Evolutionary conservation across 208 protist species (phyloP).

Genomic region (Acanthamoeba lenticulata): DNA sequence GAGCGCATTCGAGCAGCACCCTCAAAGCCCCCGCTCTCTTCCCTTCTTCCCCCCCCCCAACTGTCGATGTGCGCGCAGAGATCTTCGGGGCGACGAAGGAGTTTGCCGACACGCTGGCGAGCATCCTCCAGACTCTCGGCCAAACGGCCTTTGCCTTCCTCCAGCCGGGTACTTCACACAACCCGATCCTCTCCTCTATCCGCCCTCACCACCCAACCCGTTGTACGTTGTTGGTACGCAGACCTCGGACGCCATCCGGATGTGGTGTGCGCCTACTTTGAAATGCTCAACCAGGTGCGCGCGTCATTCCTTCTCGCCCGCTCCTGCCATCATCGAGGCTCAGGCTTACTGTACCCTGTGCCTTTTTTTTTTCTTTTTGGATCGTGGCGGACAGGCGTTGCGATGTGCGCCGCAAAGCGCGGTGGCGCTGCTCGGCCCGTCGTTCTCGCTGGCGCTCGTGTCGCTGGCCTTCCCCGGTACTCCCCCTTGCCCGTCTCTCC

Average conservation of each 20-base stretch:
- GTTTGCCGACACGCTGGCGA: not conserved
- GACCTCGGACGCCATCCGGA: not conserved
- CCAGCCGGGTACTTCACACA: not conserved
- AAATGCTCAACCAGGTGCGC: constrained; percentile 9
- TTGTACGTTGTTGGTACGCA: not conserved
- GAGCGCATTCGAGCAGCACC: not conserved
- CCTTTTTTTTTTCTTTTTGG: no score
- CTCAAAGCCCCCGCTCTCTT: no score
- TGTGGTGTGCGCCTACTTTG: constrained; percentile 44
- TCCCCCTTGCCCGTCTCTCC: not conserved
- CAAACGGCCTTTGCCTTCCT: constrained; percentile 4
- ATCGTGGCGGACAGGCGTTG: not conserved
- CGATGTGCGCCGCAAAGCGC: not conserved
- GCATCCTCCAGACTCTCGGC: not conserved
- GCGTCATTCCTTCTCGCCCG: not conserved
- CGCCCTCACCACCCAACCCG: not conserved
- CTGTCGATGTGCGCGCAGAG: not conserved
- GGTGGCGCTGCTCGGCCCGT: not conserved
- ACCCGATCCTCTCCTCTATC: not conserved
- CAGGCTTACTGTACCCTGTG: not conserved
- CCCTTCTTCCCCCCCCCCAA: no score
- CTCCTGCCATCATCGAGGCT: not conserved
- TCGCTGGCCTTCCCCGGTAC: not conserved
- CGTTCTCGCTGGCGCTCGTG: constrained; percentile 18
- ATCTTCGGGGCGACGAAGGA: not conserved